Evolutionary conservation across 2,329 filamentous ascomycete species (phyloP), one percentile per base, ranked within the genome.

Genomic region (Trichothecium roseum): DNA sequence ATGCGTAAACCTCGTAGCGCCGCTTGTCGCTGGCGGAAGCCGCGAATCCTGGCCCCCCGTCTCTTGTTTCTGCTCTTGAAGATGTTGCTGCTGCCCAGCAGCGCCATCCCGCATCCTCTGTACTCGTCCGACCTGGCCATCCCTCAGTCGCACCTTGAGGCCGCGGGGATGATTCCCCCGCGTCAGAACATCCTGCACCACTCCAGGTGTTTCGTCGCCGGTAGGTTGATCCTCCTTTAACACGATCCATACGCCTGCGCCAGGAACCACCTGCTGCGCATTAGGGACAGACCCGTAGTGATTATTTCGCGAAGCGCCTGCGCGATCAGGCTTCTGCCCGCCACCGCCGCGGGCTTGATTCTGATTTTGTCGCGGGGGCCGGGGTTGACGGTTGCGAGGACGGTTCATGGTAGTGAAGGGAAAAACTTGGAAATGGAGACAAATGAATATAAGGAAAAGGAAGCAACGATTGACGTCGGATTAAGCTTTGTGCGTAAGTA

Each of bases 191-290:
- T 85, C 73, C 35, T 69, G 66, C 2, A 89, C 74, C 5, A 66
- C 56, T 17, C 84, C 84, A 30, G 66, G 62, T 2, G 85, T 82
- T 46, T 84, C 77, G 31, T 71, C 69, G 6, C 83, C 84, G 0
- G 81, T 86, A 2, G 72, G 72, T 52, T 89, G 84, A 55, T 89
- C 83, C 41, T 71, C 66, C 49, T 89, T 89, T 22, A 87, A 66
- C 1, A 88, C 66, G 37, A 89, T 84, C 33, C 78, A 81, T 36
- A 88, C 84, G 4, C 51, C 42, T 4, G 77, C 72, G 26, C 81
- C 82, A 0, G 69, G 66, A 4, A 71, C 43, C 20, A 84, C 76
- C 42, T 76, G 57, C 9, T 51, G 50, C n/a, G 53, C 55, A 4
- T 54, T 66, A 1, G 71, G 71, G 8, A 74, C 65, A 14, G 51